Percentiles rank a stretch among this genome's conserved stretches.
Conservation (phyloP, 768 basidiomycete genomes). For the Sarcodon aspratus region DNA sequence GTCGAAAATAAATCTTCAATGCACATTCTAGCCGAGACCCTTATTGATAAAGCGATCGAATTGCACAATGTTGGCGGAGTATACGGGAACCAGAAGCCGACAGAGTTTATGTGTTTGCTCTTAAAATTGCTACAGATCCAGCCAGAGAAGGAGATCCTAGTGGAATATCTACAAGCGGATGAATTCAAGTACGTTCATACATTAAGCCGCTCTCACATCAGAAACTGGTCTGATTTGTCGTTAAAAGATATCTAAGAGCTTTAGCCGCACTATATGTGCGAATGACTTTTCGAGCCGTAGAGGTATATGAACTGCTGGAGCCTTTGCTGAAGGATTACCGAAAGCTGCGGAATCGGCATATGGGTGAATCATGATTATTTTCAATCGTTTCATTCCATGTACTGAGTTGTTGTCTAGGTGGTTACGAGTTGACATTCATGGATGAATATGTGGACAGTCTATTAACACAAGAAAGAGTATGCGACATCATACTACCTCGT, state of each 20-base stretch:
- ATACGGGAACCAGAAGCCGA: slow-evolving; percentile 90
- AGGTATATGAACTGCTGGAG: slow-evolving; percentile 89
- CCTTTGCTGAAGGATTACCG: slow-evolving; percentile 90
- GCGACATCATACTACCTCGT: slow-evolving; percentile 92
- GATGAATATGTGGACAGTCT: slow-evolving; percentile 88
- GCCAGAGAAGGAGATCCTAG: slow-evolving; percentile 92
- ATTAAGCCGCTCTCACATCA: not conserved
- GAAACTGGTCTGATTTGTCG: not conserved
- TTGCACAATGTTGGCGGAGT: slow-evolving; percentile 83
- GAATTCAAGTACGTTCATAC: slow-evolving; percentile 85
- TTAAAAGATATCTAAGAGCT: slow-evolving; percentile 81
- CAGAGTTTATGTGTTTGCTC: slow-evolving; percentile 85
- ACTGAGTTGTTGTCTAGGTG: slow-evolving; percentile 37
- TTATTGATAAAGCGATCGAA: slow-evolving; percentile 90
- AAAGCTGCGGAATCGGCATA: slow-evolving; percentile 73
- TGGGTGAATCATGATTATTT: slow-evolving; percentile 40
- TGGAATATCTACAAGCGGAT: slow-evolving; percentile 92
- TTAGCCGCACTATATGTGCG: slow-evolving; percentile 90
- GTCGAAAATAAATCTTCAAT: slow-evolving; percentile 2
- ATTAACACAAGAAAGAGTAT: slow-evolving; percentile 82
- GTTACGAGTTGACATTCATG: slow-evolving; percentile 77
- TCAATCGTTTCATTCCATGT: not conserved
- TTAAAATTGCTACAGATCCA: slow-evolving; percentile 95
- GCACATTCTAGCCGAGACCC: slow-evolving; percentile 56
- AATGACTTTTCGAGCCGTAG: slow-evolving; percentile 83